Percentiles rank a stretch among this genome's conserved stretches.
Conservation (phyloP, 257 asterid genomes). For the Fraxinus anomala region DNA sequence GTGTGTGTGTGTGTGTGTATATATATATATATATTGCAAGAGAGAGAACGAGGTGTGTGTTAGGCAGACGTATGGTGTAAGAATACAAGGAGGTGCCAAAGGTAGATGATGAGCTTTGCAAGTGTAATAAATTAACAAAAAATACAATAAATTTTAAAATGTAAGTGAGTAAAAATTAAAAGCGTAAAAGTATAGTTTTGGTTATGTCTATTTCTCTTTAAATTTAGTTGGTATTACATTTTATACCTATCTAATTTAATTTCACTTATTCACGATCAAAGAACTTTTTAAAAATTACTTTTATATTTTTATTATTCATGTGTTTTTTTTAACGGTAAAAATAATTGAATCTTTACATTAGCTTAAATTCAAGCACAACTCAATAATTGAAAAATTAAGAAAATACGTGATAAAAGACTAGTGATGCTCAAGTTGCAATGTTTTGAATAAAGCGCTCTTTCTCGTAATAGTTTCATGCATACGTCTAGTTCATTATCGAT, state of each 20-base stretch:
- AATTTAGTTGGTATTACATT: no score
- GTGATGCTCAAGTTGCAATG: neutral
- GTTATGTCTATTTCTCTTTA: neutral
- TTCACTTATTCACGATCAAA: neutral
- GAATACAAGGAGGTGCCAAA: conserved; percentile 38
- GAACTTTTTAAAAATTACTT: no score
- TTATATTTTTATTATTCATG: no score
- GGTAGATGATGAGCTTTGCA: conserved; percentile 42
- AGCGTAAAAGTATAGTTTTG: neutral
- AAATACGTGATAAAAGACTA: neutral
- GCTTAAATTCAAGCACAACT: neutral
- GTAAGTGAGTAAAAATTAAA: neutral
- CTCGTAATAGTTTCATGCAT: neutral
- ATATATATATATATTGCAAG: conserved; percentile 26
- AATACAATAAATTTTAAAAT: no score
- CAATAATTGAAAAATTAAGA: neutral
- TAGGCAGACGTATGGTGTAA: conserved; percentile 51
- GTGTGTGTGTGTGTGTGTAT: conserved; percentile 29
- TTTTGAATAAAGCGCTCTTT: neutral
- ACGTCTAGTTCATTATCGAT: neutral
- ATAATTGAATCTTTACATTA: neutral
- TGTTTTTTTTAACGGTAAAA: no score
- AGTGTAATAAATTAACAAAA: neutral
- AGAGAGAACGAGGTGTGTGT: conserved; percentile 31
- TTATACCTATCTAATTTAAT: no score